Base-by-base conservation (phyloP, 148 eudicot genomes). In the Camellia japonica region DNA sequence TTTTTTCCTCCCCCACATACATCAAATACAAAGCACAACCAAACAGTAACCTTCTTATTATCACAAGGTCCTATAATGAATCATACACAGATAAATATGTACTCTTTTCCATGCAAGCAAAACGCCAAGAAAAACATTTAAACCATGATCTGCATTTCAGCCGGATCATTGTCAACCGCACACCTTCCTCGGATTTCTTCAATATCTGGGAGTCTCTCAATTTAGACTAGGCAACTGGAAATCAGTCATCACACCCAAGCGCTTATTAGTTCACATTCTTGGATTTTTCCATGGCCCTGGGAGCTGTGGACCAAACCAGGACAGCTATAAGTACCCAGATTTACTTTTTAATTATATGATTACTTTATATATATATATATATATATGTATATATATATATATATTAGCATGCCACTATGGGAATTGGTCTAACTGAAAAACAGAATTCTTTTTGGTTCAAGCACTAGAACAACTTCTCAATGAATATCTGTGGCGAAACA, bases 261-360 rank as follows among this genome's bases (percentile, higher is more conserved):
- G 60, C 78, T 64, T 71, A 81, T 85, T 88, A 92, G 83, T 80
- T 85, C 64, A 79, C 76, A 87, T 78, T 86, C 84, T 83, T 91
- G 76, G 91, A 89, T 80, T 92, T 92, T 85, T 90, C 94, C 92
- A 89, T 78, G 20, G 89, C 90, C 85, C 97, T 88, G 5, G 97
- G 97, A 83, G 97, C 97, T 93, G 94, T 51, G 75, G 43, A 80
- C 10, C 44, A 79, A 59, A 63, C 62, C 19, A 43, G 38, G 7
- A 5, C 6, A 63, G 23, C 55, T 11, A 54, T 30, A 69, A 64
- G 7, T 15, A 47, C 46, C 23, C 16, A 67, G 46, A 19, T 20
- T 13, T 46, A 62, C 15, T 12, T 7, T 47, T 63, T n/a, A 66
- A 30, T 38, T 49, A 73, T 52, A 7, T 30, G 38, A 0, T 30